Base-by-base conservation (phyloP, 2,329 filamentous ascomycete species). In the Fusarium mexicanum region DNA sequence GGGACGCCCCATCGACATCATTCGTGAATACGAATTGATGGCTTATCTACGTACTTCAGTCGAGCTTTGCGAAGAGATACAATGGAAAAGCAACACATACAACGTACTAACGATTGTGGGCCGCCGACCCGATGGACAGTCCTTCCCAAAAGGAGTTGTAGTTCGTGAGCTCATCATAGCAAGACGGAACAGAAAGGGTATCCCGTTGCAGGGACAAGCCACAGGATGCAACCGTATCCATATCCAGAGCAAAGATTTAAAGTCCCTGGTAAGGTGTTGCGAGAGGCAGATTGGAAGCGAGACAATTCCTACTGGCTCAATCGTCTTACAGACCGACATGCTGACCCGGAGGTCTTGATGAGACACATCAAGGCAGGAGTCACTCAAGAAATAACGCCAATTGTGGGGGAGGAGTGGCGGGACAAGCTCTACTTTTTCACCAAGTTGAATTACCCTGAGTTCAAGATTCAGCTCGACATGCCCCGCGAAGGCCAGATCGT, bases 31-130 rank as follows among this genome's bases (percentile, higher is more conserved):
- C 16, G 29, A 33, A 33, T n/a, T 33, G 8, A 33, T 33, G 14
- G 13, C 16, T 18, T 33, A n/a, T 7, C 11, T 18, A 3, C 22
- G 20, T 33, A 18, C 5, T 2, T n/a, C 16, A 50, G 10, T 33
- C 14, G 14, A 50, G 5, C 11, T 33, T n/a, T 22, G 11, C 8
- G 0, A n/a, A n/a, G 10, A 3, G 2, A 12, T 13, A 6, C 0
- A 18, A 18, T 9, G 29, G 8, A n/a, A n/a, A 4, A 29, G 8
- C 8, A 13, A 13, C 7, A 10, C 14, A 31, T 13, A 31, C 29
- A n/a, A n/a, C 16, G 11, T 9, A 9, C 8, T 33, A 3, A 50
- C n/a, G 47, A n/a, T n/a, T 18, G 11, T n/a, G 16, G 10, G 16
- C 11, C 2, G 16, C 7, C 16, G 13, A 31, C 9, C 47, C 4